phyloP scores from a whole-genome alignment of 345 rosid species.

The Citrus medica region DNA sequence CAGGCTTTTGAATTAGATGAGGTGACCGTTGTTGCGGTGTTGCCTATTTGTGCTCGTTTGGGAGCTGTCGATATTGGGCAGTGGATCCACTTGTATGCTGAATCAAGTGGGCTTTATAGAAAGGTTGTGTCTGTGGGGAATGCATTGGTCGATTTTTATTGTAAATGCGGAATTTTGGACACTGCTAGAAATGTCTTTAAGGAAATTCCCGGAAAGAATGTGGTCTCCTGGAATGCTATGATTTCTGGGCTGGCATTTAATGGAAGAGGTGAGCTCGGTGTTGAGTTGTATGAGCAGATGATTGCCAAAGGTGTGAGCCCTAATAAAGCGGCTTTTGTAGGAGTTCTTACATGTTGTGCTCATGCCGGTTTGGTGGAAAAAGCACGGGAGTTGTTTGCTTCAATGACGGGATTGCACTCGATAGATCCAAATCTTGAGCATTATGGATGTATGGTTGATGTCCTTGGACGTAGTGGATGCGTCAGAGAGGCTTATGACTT shows the following conservation, averaged over 20 bases:
- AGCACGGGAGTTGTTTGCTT: conserved; percentile 46
- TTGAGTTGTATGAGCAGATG: conserved; percentile 57
- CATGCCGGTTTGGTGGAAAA: conserved; percentile 56
- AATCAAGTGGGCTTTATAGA: conserved; percentile 37
- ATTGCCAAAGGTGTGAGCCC: conserved; percentile 35
- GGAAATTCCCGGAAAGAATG: conserved; percentile 44
- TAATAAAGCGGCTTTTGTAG: conserved; percentile 50
- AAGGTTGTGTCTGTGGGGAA: conserved; percentile 50
- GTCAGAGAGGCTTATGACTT: conserved; percentile 58
- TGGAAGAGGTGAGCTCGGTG: conserved; percentile 54
- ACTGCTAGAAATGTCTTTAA: conserved; percentile 38
- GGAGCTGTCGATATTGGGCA: conserved; percentile 50
- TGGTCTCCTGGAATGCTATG: conserved; percentile 68
- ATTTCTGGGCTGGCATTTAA: conserved; percentile 60
- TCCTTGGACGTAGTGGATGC: conserved; percentile 55
- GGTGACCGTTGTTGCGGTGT: conserved; percentile 53
- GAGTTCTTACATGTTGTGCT: conserved; percentile 58
- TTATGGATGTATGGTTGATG: conserved; percentile 71
- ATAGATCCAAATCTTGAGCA: conserved; percentile 61
- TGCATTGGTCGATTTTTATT: conserved; percentile 58
- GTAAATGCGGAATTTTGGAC: conserved; percentile 58
- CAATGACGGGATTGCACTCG: conserved; percentile 35
- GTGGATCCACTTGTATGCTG: conserved; percentile 50
- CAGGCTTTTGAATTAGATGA: conserved; percentile 56
- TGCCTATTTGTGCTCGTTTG: conserved; percentile 63